A percentile compares a stretch with the other conserved stretches of the same genome.
phyloP scores from a whole-genome alignment of 306 rosid species.

The Psophocarpus tetragonolobus region DNA sequence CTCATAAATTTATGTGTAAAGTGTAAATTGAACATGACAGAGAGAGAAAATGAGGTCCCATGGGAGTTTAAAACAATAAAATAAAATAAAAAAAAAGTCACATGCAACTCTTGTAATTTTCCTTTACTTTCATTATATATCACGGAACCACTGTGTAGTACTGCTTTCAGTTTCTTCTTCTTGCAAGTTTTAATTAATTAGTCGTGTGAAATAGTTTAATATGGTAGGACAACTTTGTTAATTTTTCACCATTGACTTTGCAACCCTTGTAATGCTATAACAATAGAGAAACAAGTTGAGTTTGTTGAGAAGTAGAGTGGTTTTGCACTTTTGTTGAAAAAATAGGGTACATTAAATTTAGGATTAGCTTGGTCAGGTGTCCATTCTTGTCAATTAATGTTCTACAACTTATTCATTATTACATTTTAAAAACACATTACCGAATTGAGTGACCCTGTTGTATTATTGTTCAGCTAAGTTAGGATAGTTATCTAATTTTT shows the following conservation, averaged over 20 bases:
- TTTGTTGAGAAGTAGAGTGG: background rate
- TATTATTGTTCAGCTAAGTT: too few species aligned
- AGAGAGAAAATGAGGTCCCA: constrained; percentile 33
- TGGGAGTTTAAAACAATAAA: constrained; percentile 27
- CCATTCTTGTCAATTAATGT: background rate
- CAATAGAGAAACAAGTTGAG: background rate
- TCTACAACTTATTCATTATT: background rate
- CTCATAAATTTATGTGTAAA: constrained; percentile 30
- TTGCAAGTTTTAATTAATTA: constrained; percentile 4
- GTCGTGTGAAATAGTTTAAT: background rate
- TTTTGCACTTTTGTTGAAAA: background rate
- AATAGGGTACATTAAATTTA: constrained; percentile 1
- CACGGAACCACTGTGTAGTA: constrained; percentile 24
- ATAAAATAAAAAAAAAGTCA: constrained; percentile 11
- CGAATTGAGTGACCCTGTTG: too few species aligned
- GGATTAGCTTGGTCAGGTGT: constrained; percentile 23
- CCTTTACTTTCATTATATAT: background rate
- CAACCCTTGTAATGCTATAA: background rate
- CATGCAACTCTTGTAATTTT: constrained; percentile 43
- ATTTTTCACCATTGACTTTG: constrained; percentile 7
- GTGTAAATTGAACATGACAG: constrained; percentile 41
- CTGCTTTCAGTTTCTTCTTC: constrained; percentile 18
- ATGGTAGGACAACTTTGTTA: background rate
- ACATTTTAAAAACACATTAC: too few species aligned
- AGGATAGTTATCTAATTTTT: too few species aligned